These are phyloP conservation scores for Misopates orontium DNA, from an alignment of 257 asterid genomes.

Conservation along the genomic window DNA sequence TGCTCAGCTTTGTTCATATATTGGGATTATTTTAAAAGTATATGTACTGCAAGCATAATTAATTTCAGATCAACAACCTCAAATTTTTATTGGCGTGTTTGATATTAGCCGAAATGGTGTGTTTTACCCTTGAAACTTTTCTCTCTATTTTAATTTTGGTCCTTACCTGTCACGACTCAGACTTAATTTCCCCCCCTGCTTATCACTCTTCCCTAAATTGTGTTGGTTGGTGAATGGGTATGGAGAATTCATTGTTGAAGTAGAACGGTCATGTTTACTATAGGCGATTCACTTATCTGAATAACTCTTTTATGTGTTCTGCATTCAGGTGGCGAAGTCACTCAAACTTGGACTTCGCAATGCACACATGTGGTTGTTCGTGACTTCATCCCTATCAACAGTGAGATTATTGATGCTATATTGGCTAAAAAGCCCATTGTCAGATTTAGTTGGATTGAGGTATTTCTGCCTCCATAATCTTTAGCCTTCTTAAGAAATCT, in stretches of 20 bases:
- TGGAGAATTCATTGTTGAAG: slow-evolving; percentile 2
- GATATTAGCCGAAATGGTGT: not conserved
- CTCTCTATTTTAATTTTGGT: not conserved
- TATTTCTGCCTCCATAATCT: slow-evolving; percentile 25
- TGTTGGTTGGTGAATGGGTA: not conserved
- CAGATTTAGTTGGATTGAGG: slow-evolving; percentile 76
- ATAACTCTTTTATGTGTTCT: slow-evolving; percentile 23
- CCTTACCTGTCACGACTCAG: not conserved
- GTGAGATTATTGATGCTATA: slow-evolving; percentile 63
- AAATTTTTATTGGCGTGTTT: not conserved
- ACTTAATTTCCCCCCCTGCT: not conserved
- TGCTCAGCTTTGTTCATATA: not conserved
- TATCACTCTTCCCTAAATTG: not conserved
- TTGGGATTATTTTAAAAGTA: not conserved
- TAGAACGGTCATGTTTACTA: slow-evolving; percentile 9
- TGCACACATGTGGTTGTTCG: slow-evolving; percentile 87
- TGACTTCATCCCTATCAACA: slow-evolving; percentile 49
- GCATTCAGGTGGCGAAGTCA: slow-evolving; percentile 62
- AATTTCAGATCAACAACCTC: not conserved
- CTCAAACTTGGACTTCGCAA: slow-evolving; percentile 56
- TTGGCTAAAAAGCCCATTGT: slow-evolving; percentile 60
- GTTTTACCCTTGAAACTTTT: too few species aligned
- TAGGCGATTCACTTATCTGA: slow-evolving; percentile 8
- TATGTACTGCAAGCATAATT: not conserved
- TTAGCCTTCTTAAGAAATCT: slow-evolving; percentile 2